A percentile compares a stretch with the other conserved stretches of the same genome.
Conservation (phyloP, 1,284 basidiomycete genomes). For the Naganishia albida region DNA sequence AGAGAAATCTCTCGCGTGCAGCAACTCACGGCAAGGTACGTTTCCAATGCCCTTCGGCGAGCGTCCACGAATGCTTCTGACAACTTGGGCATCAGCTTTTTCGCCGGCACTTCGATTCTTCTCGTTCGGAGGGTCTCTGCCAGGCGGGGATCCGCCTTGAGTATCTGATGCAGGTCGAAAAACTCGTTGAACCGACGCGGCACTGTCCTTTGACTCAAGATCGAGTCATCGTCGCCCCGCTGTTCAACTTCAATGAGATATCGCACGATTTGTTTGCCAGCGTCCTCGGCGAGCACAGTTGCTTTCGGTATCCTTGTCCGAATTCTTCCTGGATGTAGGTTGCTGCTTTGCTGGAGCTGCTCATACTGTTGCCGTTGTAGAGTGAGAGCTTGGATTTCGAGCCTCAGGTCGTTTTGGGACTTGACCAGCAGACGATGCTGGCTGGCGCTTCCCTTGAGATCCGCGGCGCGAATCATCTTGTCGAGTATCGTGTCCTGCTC, state of each 20-base stretch:
- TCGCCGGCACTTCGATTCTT: constrained; percentile 75
- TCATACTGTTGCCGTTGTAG: constrained; percentile 91
- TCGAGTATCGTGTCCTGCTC: constrained; percentile 80
- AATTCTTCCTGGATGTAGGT: constrained; percentile 75
- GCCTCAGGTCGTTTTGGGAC: constrained; percentile 74
- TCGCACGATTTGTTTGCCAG: constrained; percentile 82
- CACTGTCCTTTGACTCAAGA: constrained; percentile 84
- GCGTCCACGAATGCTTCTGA: constrained; percentile 82
- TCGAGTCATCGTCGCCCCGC: constrained; percentile 70
- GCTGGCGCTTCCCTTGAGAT: constrained; percentile 82
- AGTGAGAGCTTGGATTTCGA: constrained; percentile 77
- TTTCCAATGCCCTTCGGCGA: constrained; percentile 75
- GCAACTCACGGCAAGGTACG: constrained; percentile 75
- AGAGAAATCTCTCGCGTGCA: neutral
- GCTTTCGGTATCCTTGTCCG: constrained; percentile 75
- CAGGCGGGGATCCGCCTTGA: constrained; percentile 66
- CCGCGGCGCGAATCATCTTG: constrained; percentile 86
- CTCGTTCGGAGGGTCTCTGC: constrained; percentile 61
- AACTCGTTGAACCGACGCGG: constrained; percentile 93
- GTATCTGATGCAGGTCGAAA: constrained; percentile 76
- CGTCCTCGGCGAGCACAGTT: constrained; percentile 69
- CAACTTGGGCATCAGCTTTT: constrained; percentile 78
- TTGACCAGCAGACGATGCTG: constrained; percentile 79
- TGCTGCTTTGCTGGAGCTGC: constrained; percentile 82
- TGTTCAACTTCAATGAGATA: constrained; percentile 93